Percentiles rank a stretch among this genome's conserved stretches.
These are phyloP conservation scores for Gryganskiella cystojenkinii DNA, from an alignment of 192 early-diverging fungal species.

Conservation along the genomic window DNA sequence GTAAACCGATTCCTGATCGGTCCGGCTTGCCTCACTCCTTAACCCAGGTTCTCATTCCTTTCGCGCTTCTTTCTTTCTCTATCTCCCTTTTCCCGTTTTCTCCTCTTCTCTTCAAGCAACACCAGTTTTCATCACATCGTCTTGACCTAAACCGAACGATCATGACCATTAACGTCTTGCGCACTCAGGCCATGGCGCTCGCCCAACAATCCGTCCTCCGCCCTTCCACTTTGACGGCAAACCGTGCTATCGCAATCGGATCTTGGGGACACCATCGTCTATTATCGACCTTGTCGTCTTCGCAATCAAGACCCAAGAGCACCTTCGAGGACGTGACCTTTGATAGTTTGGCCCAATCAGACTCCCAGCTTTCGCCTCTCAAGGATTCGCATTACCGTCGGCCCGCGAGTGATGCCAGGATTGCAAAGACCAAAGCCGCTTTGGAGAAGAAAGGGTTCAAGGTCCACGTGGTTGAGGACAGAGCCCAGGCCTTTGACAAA, in stretches of 20 bases:
- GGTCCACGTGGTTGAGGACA: slow-evolving; percentile 31
- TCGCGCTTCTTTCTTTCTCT: neutral
- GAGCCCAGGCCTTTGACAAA: slow-evolving; percentile 26
- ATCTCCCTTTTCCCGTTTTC: neutral
- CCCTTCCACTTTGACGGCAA: neutral
- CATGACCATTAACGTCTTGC: no score
- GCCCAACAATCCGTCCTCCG: no score
- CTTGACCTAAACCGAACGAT: neutral
- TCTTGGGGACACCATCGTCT: neutral
- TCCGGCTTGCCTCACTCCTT: no score
- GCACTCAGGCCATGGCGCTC: no score
- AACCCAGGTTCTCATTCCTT: neutral
- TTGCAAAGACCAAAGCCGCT: slow-evolving; percentile 13
- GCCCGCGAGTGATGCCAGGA: neutral
- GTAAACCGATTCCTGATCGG: neutral
- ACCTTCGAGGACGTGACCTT: slow-evolving; percentile 21
- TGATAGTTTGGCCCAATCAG: neutral
- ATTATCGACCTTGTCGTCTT: neutral
- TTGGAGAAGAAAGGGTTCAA: slow-evolving; percentile 21
- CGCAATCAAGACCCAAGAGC: slow-evolving; percentile 6
- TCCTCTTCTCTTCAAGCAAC: neutral
- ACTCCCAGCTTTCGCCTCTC: neutral
- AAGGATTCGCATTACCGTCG: slow-evolving; percentile 3
- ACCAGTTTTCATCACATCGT: neutral
- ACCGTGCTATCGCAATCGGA: neutral